Base-by-base conservation (phyloP, 1,284 basidiomycete species). In the Trametes sp. region DNA sequence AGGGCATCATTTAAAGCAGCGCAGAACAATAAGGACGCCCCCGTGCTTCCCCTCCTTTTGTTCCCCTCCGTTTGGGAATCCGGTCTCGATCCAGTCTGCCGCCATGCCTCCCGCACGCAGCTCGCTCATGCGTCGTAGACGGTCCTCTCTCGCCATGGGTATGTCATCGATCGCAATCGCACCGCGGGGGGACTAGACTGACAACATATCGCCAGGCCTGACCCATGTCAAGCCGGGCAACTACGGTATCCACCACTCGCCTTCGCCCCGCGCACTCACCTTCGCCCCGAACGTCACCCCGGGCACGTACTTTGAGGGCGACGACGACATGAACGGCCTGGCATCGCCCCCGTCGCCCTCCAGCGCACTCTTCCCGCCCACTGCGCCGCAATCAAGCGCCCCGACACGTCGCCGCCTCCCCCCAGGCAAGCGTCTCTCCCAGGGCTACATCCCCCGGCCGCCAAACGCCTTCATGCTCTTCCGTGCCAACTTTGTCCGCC, bases 391-490 rank as follows among this genome's bases (percentile, higher is more conserved):
- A 2, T 53, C 67, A 45, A 73, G 65, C 62, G 70, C 55, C 0
- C 75, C 81, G 0, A 70, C 78, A 1, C 77, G 82, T 52, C 75
- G 82, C 63, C 80, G 84, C 1, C 76, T 72, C 0, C 83, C 85
- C 0, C 80, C 82, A 0, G 82, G 86, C 48, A 90, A 88, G 75
- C 81, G 87, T 44, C 82, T 82, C 58, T 87, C 85, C 13, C 82
- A 86, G 46, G 78, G 79, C 45, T 89, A 96, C 74, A 92, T 96
- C 68, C 94, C 95, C 11, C 86, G 95, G 1, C 95, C 95, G 0
- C 89, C 94, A 1, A 97, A 97, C 72, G 94, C 95, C 0, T 97
- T 96, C 82, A 96, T 97, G 85, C 86, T 97, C 66, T 97, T 95
- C 81, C 87, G 95, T 29, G 92, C 93, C 33, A 90, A 95, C 72